Evolutionary conservation across 2,329 filamentous ascomycete genomes (phyloP).

Genomic region (Shiraia sp.): DNA sequence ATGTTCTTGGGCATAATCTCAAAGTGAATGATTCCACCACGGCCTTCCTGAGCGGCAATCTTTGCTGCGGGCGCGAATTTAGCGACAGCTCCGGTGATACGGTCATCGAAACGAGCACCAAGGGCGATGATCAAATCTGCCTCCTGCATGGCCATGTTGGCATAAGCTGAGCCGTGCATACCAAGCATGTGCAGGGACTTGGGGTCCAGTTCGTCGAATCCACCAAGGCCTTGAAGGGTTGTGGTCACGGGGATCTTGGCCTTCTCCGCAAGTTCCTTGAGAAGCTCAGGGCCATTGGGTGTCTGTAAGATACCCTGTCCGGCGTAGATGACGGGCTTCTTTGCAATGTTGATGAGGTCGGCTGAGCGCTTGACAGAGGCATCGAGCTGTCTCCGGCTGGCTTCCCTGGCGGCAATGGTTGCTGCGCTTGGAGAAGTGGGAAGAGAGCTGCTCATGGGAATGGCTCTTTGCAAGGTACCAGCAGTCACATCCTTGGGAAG

Average conservation of each 20-base stretch:
- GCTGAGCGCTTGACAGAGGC: conserved; percentile 77
- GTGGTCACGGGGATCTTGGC: conserved; percentile 92
- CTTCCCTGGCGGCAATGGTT: conserved; percentile 75
- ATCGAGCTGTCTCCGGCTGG: conserved; percentile 72
- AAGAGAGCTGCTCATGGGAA: conserved; percentile 74
- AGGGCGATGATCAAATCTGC: conserved; percentile 95
- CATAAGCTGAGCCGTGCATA: conserved; percentile 96
- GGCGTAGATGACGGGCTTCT: conserved; percentile 95
- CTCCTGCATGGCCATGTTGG: conserved; percentile 98
- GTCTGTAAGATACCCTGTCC: conserved; percentile 85
- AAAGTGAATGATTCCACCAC: conserved; percentile 95
- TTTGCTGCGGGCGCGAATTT: conserved; percentile 91
- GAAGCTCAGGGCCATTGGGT: conserved; percentile 75
- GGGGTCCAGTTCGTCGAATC: conserved; percentile 87
- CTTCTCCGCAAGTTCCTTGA: conserved; percentile 89
- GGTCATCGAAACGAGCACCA: conserved; percentile 93
- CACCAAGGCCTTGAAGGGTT: conserved; percentile 90
- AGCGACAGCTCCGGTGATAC: conserved; percentile 78
- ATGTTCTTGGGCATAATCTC: conserved; percentile 99
- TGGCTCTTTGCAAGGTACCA: conserved; percentile 77
- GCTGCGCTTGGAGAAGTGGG: conserved; percentile 85
- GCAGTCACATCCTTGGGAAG: conserved; percentile 96
- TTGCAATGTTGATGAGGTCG: conserved; percentile 79
- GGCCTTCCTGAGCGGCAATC: conserved; percentile 78
- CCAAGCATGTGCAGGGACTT: conserved; percentile 98